These are phyloP conservation scores for Earliella scabrosa DNA, from an alignment of 1,284 basidiomycete species.

Conservation along the genomic window DNA sequence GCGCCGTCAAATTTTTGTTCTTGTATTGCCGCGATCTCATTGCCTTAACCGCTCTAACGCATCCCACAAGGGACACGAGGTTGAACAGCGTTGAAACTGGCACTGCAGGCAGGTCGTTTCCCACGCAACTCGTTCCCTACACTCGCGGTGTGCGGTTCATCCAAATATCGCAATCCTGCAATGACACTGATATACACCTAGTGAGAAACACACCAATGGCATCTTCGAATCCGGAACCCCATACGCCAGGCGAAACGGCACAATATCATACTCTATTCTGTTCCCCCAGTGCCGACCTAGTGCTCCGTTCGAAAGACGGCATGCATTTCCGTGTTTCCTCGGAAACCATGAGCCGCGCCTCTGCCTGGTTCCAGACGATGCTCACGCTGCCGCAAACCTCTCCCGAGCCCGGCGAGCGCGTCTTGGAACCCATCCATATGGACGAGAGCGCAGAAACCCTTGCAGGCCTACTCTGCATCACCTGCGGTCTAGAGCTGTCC, in stretches of 20 bases:
- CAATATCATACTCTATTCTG: slow-evolving; percentile 45
- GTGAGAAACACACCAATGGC: background rate
- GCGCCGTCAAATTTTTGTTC: too few relatives aligned
- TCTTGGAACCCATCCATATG: slow-evolving; percentile 6
- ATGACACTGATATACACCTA: too few relatives aligned
- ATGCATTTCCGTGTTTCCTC: slow-evolving; percentile 58
- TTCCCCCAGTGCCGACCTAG: slow-evolving; percentile 49
- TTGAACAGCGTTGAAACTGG: too few relatives aligned
- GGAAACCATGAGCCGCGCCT: slow-evolving; percentile 55
- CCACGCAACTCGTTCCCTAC: too few relatives aligned
- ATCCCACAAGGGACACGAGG: too few relatives aligned
- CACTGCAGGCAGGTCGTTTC: too few relatives aligned
- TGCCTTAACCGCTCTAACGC: too few relatives aligned
- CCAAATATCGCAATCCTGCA: too few relatives aligned
- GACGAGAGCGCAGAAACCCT: slow-evolving; percentile 37
- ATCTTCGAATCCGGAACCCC: background rate
- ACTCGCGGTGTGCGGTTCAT: too few relatives aligned
- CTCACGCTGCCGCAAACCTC: slow-evolving; percentile 47
- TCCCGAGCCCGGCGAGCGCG: too few relatives aligned
- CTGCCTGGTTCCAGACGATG: slow-evolving; percentile 59
- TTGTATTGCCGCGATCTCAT: too few relatives aligned
- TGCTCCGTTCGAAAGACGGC: slow-evolving; percentile 45
- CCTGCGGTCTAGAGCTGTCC: slow-evolving; percentile 54
- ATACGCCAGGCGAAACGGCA: background rate
- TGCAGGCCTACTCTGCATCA: slow-evolving; percentile 56